These are phyloP conservation scores for Patellifolia procumbens DNA, from an alignment of 179 eudicot genomes.

Conservation along the genomic window DNA sequence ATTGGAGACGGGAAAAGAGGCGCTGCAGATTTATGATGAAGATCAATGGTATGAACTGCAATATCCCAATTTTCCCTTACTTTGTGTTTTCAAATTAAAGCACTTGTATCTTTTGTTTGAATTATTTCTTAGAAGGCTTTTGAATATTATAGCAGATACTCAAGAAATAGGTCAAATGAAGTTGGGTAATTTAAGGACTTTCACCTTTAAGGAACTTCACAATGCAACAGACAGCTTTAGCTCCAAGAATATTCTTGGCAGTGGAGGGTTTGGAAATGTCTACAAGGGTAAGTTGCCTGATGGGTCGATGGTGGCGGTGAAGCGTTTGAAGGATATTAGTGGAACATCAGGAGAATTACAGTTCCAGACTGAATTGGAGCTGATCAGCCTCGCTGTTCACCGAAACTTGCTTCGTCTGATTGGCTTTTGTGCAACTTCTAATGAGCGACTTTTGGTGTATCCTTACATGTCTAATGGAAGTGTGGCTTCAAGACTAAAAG, in stretches of 20 bases:
- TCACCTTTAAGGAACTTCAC: constrained; percentile 77
- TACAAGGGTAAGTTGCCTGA: constrained; percentile 75
- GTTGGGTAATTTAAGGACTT: constrained; percentile 69
- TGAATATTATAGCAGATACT: constrained; percentile 42
- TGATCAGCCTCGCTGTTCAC: constrained; percentile 91
- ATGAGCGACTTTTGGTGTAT: constrained; percentile 78
- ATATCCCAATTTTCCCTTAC: background rate
- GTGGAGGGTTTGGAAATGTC: constrained; percentile 92
- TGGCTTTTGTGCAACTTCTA: constrained; percentile 74
- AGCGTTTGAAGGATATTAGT: constrained; percentile 68
- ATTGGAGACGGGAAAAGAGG: constrained; percentile 45
- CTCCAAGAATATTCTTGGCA: constrained; percentile 83
- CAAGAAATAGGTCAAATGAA: constrained; percentile 66
- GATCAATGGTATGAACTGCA: constrained; percentile 57
- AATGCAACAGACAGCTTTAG: constrained; percentile 76
- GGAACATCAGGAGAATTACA: constrained; percentile 84
- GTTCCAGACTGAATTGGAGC: constrained; percentile 80
- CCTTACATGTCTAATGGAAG: constrained; percentile 97
- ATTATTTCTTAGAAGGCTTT: constrained; percentile 15
- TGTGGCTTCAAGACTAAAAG: constrained; percentile 87
- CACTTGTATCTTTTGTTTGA: background rate
- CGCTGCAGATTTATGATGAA: constrained; percentile 48
- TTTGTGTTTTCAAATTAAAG: background rate
- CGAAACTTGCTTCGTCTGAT: constrained; percentile 71
- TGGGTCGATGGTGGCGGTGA: constrained; percentile 78